Conservation (phyloP, 148 eudicot genomes). For the Euryodendron excelsum region DNA sequence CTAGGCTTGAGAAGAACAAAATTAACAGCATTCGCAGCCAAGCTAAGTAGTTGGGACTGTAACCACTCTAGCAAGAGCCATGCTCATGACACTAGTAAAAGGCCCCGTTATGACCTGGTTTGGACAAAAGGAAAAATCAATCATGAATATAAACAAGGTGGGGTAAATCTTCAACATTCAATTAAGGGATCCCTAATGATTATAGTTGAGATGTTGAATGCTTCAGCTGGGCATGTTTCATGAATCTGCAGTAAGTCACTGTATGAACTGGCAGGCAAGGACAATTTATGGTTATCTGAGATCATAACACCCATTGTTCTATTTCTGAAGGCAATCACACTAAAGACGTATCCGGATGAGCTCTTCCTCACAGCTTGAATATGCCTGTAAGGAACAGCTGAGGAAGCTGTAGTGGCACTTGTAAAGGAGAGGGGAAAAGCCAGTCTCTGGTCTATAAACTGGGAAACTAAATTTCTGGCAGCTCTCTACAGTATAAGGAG, state of each 20-base stretch:
- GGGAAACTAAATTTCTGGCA: conserved; percentile 72
- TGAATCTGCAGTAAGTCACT: conserved; percentile 53
- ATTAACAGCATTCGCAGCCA: conserved; percentile 66
- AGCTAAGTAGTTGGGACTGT: conserved; percentile 77
- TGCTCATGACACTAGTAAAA: conserved; percentile 81
- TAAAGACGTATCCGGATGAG: conserved; percentile 72
- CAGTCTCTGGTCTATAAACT: conserved; percentile 62
- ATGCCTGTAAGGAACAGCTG: conserved; percentile 70
- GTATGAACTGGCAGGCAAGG: neutral
- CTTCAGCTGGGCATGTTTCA: conserved; percentile 90
- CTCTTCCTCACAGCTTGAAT: conserved; percentile 88
- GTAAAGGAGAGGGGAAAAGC: conserved; percentile 75
- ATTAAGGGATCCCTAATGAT: conserved; percentile 83
- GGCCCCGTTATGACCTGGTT: conserved; percentile 49
- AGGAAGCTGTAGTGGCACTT: conserved; percentile 66
- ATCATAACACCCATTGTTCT: neutral
- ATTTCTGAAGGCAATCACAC: conserved; percentile 59
- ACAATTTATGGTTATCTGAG: neutral
- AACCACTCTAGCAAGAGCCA: conserved; percentile 78
- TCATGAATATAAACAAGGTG: conserved; percentile 25
- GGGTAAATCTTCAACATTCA: conserved; percentile 56
- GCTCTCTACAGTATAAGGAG: conserved; percentile 76
- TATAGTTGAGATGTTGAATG: conserved; percentile 73
- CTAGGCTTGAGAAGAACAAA: conserved; percentile 68
- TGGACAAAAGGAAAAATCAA: conserved; percentile 34